Evolutionary conservation across 1,284 basidiomycete genomes (phyloP).

Genomic region (Fomes fomentarius): DNA sequence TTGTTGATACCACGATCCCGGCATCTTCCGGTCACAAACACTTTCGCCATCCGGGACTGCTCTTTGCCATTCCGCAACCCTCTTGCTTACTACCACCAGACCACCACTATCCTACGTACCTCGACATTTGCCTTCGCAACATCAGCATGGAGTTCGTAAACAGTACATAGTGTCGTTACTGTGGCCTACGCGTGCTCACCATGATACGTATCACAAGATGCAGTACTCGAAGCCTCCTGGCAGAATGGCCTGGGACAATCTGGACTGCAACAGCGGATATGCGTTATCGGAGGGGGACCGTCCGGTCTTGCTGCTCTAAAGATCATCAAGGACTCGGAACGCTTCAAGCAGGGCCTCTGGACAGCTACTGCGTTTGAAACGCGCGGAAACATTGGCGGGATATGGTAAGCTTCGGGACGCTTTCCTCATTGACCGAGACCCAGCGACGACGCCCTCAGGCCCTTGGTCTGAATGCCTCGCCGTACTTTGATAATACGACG

Average conservation of each 20-base stretch:
- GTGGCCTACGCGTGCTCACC: neutral
- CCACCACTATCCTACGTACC: neutral
- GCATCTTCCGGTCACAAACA: too few species aligned
- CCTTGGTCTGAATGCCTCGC: too few species aligned
- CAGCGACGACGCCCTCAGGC: too few species aligned
- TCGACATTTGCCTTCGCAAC: neutral
- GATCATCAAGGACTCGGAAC: constrained; percentile 54
- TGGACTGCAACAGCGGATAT: constrained; percentile 42
- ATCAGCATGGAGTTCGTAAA: neutral
- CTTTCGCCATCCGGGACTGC: neutral
- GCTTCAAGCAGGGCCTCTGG: constrained; percentile 62
- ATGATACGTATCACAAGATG: neutral
- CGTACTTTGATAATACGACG: too few species aligned
- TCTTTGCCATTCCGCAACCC: neutral
- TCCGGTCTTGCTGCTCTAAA: constrained; percentile 70
- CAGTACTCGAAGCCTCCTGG: constrained; percentile 19
- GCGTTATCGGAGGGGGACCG: constrained; percentile 70
- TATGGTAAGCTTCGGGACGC: constrained; percentile 58
- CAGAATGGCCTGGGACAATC: neutral
- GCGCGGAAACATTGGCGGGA: constrained; percentile 64
- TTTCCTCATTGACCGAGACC: too few species aligned
- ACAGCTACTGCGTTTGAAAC: constrained; percentile 59
- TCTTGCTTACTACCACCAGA: neutral
- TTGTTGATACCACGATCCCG: too few species aligned
- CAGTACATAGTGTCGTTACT: neutral